Evolutionary conservation across 2,329 filamentous ascomycete species (phyloP), one percentile per base, ranked within the genome.

Genomic region (Ceratocystis cacaofunesta): DNA sequence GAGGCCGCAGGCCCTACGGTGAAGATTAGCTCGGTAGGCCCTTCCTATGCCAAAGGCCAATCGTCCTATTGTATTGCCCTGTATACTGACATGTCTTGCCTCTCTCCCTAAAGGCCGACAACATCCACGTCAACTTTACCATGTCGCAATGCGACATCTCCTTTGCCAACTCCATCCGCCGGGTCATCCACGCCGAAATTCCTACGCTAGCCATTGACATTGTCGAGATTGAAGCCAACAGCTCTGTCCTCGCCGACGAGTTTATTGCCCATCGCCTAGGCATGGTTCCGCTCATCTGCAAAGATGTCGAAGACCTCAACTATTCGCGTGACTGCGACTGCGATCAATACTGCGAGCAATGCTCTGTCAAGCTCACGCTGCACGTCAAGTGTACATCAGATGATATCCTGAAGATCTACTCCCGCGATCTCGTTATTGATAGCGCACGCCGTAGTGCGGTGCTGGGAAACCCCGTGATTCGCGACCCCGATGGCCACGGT

Each of bases 261-360:
- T 96, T 97, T 76, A 86, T 99, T 70, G 88, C 90, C 61, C 92
- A 97, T 76, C 88, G 92, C 58, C 82, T 99, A 15, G 92, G 94
- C 41, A 84, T 97, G 60, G 85, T 97, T 66, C 94, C 94, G 0
- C 84, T 99, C 61, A 86, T 88, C 74, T 89, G 90, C 66, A 89
- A 89, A 72, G 88, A 89, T 72, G 86, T 92, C 71, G 89, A 92
- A 70, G 82, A 87, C 71, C 82, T 97, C 68, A 81, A 88, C 69
- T 96, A 96, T 78, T 88, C 89, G 61, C 88, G 92, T 72, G 92
- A 97, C 76, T 99, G 94, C 79, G 90, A 95, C 73, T 99, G 94
- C 79, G 92, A 96, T 71, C 87, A 92, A 71, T 90, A 92, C 78
- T 99, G 94, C 79, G 89, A 95, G 70, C 84, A 88, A 71, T 99